Percentiles rank a stretch among this genome's conserved stretches.
Evolutionary conservation across 2,329 filamentous ascomycete species (phyloP).

Genomic region (Shiraia sp.): DNA sequence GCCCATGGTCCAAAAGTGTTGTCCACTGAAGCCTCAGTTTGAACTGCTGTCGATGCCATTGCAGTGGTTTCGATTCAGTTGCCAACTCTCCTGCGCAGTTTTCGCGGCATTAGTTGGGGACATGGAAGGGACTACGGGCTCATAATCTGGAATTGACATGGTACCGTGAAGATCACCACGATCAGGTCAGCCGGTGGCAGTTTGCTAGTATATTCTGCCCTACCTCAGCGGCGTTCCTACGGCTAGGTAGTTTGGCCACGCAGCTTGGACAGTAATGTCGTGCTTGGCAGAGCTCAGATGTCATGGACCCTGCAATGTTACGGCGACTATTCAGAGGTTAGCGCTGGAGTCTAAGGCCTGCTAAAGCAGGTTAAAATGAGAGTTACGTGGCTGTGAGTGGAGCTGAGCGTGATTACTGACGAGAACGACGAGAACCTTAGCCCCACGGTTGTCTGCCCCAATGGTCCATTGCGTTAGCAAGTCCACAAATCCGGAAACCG

Average conservation of each 20-base stretch:
- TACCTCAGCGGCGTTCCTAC: slow-evolving; percentile 24
- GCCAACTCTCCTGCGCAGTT: slow-evolving; percentile 16
- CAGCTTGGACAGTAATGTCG: slow-evolving; percentile 15
- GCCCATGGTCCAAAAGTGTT: slow-evolving; percentile 39
- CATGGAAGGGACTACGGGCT: slow-evolving; percentile 16
- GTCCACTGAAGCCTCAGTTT: slow-evolving; percentile 29
- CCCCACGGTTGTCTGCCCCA: slow-evolving; percentile 1
- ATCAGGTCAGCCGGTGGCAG: slow-evolving; percentile 27
- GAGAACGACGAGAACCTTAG: slow-evolving; percentile 11
- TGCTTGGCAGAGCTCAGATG: slow-evolving; percentile 10
- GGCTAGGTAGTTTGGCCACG: slow-evolving; percentile 10
- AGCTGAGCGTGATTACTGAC: slow-evolving; percentile 6
- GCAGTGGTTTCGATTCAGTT: slow-evolving; percentile 19
- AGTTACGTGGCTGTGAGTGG: slow-evolving; percentile 11
- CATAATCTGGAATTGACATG: slow-evolving; percentile 17
- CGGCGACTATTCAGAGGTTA: slow-evolving; percentile 1
- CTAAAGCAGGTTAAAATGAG: background rate
- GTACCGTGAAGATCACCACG: slow-evolving; percentile 15
- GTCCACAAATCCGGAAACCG: background rate
- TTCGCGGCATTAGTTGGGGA: slow-evolving; percentile 25
- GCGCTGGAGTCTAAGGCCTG: slow-evolving; percentile 3
- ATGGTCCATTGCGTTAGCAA: background rate
- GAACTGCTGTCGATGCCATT: slow-evolving; percentile 26
- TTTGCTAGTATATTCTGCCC: slow-evolving; percentile 13
- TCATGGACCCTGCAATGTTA: slow-evolving; percentile 12